Evolutionary conservation across 768 basidiomycete species (phyloP).

Genomic region (Antrodiella citrinella): DNA sequence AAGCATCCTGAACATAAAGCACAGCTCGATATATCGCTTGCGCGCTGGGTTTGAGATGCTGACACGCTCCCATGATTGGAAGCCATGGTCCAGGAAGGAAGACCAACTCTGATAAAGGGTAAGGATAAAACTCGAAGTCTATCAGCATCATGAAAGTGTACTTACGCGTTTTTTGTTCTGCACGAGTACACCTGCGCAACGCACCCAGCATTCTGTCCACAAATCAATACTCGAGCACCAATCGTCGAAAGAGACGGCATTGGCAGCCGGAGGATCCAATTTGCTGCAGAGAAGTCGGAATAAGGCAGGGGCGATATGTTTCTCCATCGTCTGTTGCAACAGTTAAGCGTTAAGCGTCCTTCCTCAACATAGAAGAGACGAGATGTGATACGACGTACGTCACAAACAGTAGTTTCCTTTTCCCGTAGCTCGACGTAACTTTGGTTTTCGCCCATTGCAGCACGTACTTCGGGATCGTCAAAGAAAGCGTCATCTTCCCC

Average conservation of each 20-base stretch:
- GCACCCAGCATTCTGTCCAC: constrained; percentile 70
- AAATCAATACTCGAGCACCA: constrained; percentile 33
- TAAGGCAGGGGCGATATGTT: constrained; percentile 42
- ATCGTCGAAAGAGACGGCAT: constrained; percentile 6
- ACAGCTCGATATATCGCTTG: constrained; percentile 52
- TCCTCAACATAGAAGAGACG: constrained; percentile 3
- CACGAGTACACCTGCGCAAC: constrained; percentile 55
- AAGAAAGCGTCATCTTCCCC: constrained; percentile 33
- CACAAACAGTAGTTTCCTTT: constrained; percentile 42
- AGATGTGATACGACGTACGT: constrained; percentile 30
- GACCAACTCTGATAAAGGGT: constrained; percentile 47
- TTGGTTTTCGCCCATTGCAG: constrained; percentile 37
- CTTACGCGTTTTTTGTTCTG: constrained; percentile 39
- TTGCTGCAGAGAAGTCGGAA: constrained; percentile 46
- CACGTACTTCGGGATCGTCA: constrained; percentile 51
- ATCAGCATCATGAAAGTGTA: not conserved
- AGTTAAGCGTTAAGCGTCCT: not conserved
- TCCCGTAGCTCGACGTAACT: constrained; percentile 17
- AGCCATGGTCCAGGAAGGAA: constrained; percentile 42
- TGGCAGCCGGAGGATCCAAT: constrained; percentile 21
- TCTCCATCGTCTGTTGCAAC: constrained; percentile 38
- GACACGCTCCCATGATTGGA: constrained; percentile 49
- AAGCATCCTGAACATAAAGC: constrained; percentile 51
- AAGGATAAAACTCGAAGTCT: not conserved
- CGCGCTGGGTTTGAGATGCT: constrained; percentile 32